Evolutionary conservation across 164 flowering plant species (phyloP).

Genomic region (Aristolochia californica): DNA sequence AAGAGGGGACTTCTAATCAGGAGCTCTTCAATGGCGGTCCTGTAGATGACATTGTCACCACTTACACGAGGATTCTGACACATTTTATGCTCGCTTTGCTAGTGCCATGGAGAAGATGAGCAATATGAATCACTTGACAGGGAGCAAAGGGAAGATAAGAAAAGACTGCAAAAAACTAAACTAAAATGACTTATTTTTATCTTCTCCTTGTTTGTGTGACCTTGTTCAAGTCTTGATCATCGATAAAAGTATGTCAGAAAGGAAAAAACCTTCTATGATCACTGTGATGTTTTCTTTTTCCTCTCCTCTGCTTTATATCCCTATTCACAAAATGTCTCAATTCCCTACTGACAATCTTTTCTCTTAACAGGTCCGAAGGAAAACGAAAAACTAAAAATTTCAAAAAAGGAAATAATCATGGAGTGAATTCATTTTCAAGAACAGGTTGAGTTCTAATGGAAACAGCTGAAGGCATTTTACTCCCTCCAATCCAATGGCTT

Average conservation of each 20-base stretch:
- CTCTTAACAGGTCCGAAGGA: no score
- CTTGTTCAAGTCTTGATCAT: no score
- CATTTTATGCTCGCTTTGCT: conserved; percentile 18
- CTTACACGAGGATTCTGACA: conserved; percentile 12
- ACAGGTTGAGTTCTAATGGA: conserved; percentile 50
- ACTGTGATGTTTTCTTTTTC: no score
- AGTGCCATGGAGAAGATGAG: conserved; percentile 26
- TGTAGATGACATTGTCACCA: conserved; percentile 17
- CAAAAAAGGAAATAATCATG: conserved; percentile 13
- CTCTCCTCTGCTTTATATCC: no score
- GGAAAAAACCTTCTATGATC: no score
- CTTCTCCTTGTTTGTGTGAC: no score
- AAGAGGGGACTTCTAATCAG: conserved; percentile 28
- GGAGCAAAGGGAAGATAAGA: conserved; percentile 19
- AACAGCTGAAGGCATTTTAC: conserved; percentile 59
- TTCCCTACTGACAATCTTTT: no score
- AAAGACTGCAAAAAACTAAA: conserved; percentile 19
- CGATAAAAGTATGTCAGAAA: no score
- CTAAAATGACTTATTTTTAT: background rate
- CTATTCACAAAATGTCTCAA: no score
- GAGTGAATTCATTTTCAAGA: conserved; percentile 37
- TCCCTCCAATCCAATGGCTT: conserved; percentile 37
- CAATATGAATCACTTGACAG: conserved; percentile 15
- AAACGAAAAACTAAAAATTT: background rate
- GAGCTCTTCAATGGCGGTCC: conserved; percentile 26